Percentiles rank a stretch among this genome's conserved stretches.
Evolutionary conservation across 202 grass and related monocot genomes (phyloP).

Genomic region (Carex sylvatica): DNA sequence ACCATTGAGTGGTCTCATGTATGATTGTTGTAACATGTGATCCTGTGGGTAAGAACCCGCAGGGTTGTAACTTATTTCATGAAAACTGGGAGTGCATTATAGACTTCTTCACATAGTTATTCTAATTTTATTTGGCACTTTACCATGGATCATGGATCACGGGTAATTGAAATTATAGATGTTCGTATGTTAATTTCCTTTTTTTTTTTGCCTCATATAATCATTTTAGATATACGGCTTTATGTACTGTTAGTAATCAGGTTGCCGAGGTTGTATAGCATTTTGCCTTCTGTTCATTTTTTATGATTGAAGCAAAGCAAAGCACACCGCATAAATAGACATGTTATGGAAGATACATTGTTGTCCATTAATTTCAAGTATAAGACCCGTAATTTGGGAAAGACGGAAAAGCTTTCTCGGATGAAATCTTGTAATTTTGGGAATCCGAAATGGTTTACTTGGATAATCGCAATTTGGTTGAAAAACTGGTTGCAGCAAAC

Average conservation of each 20-base stretch:
- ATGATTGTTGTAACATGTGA: conserved; percentile 16
- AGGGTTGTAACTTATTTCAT: conserved; percentile 9
- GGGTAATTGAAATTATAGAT: not conserved
- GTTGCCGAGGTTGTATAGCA: not conserved
- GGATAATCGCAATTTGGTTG: not conserved
- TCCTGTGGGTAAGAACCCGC: not conserved
- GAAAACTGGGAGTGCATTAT: not conserved
- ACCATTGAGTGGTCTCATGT: not conserved
- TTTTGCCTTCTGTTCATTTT: not conserved
- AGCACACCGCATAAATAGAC: not conserved
- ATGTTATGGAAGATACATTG: not conserved
- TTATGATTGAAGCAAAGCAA: not conserved
- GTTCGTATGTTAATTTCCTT: not conserved
- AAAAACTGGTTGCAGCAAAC: too few relatives aligned
- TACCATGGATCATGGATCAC: not conserved
- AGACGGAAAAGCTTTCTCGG: not conserved
- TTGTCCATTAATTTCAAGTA: too few relatives aligned
- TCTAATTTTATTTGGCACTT: not conserved
- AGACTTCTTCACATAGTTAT: not conserved
- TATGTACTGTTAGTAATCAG: not conserved
- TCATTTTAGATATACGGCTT: not conserved
- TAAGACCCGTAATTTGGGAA: not conserved
- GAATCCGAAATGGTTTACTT: not conserved
- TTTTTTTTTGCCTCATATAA: not conserved
- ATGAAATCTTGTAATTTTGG: not conserved